Evolutionary conservation across 2,329 filamentous ascomycete genomes (phyloP).

Genomic region (Thyridium curvatum): DNA sequence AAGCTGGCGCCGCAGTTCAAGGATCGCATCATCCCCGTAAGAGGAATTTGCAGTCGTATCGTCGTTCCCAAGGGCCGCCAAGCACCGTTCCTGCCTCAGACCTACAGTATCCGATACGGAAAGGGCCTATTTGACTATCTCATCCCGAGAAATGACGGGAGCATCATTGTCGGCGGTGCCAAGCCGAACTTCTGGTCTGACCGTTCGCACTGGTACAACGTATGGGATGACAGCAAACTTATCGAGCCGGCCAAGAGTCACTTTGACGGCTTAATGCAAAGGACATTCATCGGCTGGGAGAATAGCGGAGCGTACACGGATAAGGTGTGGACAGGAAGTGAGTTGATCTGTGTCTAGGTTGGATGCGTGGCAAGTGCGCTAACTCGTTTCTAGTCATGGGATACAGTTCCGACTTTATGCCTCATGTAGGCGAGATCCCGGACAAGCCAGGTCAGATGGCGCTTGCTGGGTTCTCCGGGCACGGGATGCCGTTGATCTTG

Average conservation of each 20-base stretch:
- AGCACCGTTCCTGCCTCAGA: neutral
- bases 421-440: slow-evolving; percentile 37
- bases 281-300: slow-evolving; percentile 42
- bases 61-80: neutral
- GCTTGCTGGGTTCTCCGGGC: slow-evolving; percentile 43
- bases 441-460: slow-evolving; percentile 31
- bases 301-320: slow-evolving; percentile 24
- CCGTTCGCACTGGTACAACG: slow-evolving; percentile 34
- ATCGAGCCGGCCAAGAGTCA: slow-evolving; percentile 35
- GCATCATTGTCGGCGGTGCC: slow-evolving; percentile 30
- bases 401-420: slow-evolving; percentile 31
- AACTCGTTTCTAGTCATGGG: slow-evolving; percentile 30
- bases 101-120: slow-evolving; percentile 8
- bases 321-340: slow-evolving; percentile 25
- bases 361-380: no score
- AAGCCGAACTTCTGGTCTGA: slow-evolving; percentile 22
- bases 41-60: slow-evolving; percentile 9
- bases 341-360: slow-evolving; percentile 2
- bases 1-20: slow-evolving; percentile 16
- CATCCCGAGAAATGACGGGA: slow-evolving; percentile 35
- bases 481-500: slow-evolving; percentile 43
- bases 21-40: slow-evolving; percentile 6
- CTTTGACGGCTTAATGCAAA: slow-evolving; percentile 42
- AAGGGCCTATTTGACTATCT: slow-evolving; percentile 25
- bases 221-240: slow-evolving; percentile 34